phyloP scores from a whole-genome alignment of 2,329 filamentous ascomycete genomes.

The Talaromyces sp. region DNA sequence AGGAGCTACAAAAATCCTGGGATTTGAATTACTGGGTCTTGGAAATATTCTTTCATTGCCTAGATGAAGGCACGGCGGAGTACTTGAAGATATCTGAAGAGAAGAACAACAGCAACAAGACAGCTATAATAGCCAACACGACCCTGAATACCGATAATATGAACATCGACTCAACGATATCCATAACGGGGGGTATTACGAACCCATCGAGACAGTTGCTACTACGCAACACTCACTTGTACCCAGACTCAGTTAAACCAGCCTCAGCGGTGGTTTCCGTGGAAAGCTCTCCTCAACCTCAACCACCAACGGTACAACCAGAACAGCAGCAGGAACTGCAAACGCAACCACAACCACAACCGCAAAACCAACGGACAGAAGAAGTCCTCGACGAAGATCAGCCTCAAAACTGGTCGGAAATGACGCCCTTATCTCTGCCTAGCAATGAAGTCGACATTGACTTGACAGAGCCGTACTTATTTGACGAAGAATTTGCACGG shows the following conservation, averaged over 20 bases:
- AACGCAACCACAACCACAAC: not conserved
- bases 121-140: not conserved
- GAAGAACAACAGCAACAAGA: conserved; percentile 7
- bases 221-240: not conserved
- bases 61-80: conserved; percentile 45
- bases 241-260: conserved; percentile 6
- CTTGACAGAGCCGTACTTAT: conserved; percentile 31
- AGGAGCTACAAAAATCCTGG: conserved; percentile 51
- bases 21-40: conserved; percentile 50
- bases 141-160: not conserved
- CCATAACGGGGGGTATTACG: not conserved
- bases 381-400: conserved; percentile 7
- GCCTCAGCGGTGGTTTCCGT: not conserved
- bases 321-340: not conserved
- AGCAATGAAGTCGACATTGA: conserved; percentile 22
- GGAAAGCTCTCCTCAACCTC: not conserved
- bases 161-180: not conserved
- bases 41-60: conserved; percentile 48
- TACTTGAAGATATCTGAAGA: conserved; percentile 31
- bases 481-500: conserved; percentile 29
- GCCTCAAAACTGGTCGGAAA: conserved; percentile 10
- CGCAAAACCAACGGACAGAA: not conserved
- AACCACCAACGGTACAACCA: not conserved
- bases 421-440: conserved; percentile 13
- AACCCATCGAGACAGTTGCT: not conserved